Base-by-base conservation (phyloP, 139 green algal species). In the Volvox africanus region DNA sequence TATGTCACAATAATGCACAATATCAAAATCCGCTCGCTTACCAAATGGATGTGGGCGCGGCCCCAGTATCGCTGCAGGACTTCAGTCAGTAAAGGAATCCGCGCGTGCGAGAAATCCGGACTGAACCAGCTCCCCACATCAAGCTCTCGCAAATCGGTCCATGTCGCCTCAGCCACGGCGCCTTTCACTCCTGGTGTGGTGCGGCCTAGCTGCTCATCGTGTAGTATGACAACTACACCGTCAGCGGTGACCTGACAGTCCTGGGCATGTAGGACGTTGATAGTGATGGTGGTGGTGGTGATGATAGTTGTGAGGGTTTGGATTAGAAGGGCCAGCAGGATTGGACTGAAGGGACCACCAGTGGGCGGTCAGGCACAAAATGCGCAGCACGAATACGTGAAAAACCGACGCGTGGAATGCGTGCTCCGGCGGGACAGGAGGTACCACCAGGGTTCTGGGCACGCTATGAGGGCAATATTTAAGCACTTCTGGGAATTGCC, bases 161-260 rank as follows among this genome's bases (percentile, higher is more conserved):
- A 80, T 11, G 61, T 55, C 19, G 44, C 1, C 1, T 80, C 85
- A 12, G 50, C 81, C 9, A 92, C 91, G 21, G 6, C 22, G 13
- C 92, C 92, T n/a, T 50, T 1, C 19, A 67, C 68, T 16, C 88
- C 86, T 67, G 82, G 86, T 1, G 73, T 93, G 0, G 87, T 93
- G 19, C 93, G 88, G 0, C 88, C 93, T 35, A 95, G 88, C 12
- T 87, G 26, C 61, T 94, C 92, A 44, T 94, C 88, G 33, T 95
- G 93, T 26, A 94, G 86, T 19, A 96, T n/a, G 17, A 95, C 55
- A 2, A 67, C 84, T 0, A 28, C 24, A 44, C 92, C 89, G 50
- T 96, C 94, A 0, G 28, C 24, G 2, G 92, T 93, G 0, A 96
- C 88, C 82, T 96, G 94, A 12, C 37, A 69, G 76, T 96, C 94